Percentiles rank a stretch among this genome's conserved stretches.
These are phyloP conservation scores for Monilinia aucupariae DNA, from an alignment of 2,329 filamentous ascomycete species.

Conservation along the genomic window DNA sequence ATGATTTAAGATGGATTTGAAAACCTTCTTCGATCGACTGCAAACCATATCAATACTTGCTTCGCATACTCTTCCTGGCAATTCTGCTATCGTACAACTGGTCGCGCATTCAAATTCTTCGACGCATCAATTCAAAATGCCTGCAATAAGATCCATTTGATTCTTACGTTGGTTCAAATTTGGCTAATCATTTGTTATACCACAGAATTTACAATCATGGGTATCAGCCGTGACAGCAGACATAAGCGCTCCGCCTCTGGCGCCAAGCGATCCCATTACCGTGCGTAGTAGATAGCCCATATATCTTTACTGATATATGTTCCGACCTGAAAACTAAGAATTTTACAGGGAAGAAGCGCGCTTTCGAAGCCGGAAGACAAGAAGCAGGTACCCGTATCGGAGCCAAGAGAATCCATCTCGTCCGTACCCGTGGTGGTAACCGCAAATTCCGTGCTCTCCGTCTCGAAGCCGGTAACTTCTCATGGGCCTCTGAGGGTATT, in stretches of 20 bases:
- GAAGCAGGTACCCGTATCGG: conserved; percentile 99
- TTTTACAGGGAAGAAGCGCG: conserved; percentile 80
- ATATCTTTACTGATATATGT: conserved; percentile 55
- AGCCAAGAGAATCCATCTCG: conserved; percentile 90
- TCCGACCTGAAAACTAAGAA: conserved; percentile 61
- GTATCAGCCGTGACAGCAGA: conserved; percentile 99
- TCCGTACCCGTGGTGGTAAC: conserved; percentile 97
- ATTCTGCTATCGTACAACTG: neutral
- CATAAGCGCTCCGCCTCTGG: conserved; percentile 99
- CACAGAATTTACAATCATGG: conserved; percentile 77
- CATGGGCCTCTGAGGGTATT: conserved; percentile 96
- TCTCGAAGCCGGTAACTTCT: conserved; percentile 98
- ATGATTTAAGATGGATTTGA: conserved; percentile 1
- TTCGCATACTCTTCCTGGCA: neutral
- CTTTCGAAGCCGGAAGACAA: conserved; percentile 99
- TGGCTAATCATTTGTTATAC: conserved; percentile 32
- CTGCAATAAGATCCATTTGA: neutral
- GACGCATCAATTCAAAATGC: neutral
- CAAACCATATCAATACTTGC: conserved; percentile 8
- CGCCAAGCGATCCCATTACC: conserved; percentile 93
- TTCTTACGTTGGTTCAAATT: neutral
- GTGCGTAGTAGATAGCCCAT: conserved; percentile 70
- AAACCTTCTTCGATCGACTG: conserved; percentile 4
- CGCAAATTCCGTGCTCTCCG: conserved; percentile 99
- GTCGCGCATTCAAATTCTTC: conserved; percentile 10